Evolutionary conservation across 2,329 filamentous ascomycete species (phyloP), one percentile per base, ranked within the genome.

Genomic region (Pseudogymnoascus sp.): DNA sequence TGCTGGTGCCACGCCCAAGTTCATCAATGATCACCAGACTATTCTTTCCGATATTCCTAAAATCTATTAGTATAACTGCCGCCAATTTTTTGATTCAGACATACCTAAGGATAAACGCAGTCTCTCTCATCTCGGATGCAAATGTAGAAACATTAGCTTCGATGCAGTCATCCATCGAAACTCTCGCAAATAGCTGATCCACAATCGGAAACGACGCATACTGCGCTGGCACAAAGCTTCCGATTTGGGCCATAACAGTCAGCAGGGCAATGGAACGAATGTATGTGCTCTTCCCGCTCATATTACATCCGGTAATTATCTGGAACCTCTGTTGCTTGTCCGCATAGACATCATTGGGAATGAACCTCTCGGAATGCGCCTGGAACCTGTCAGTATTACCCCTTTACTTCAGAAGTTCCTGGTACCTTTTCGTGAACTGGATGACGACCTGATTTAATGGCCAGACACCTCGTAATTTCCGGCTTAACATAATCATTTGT

Each of bases 241-340:
- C 93, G 61, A 97, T 87, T 70, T 99, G 95, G 0, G 91, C 91
- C 92, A 99, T 97, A 64, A 99, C 86, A 50, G 89, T 86, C 71
- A 96, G 85, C 33, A 99, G 78, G 0, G 93, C 90, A 24, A 96
- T 81, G 1, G 89, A 88, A 60, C 91, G 86, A 66, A 98, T 96
- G 71, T 97, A 98, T 0, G 93, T 99, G 67, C 90, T 96, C 74
- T 98, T 99, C 0, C 93, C 95, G 69, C 91, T 96, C 95, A 99
- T 99, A 70, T 99, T 99, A 73, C 91, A 96, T 3, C 95, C 93
- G 0, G 93, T 98, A 66, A 99, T 88, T 65, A 98, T 89, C 68
- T 98, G 93, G 70, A 97, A 96, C 1, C 93, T 86, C 37, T 87
- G 86, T 65, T 93, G 87, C 35, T 89, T 82, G 0, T 88, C 89